Base-by-base conservation (phyloP, 2,329 filamentous ascomycete genomes). In the Xylariales sp. region DNA sequence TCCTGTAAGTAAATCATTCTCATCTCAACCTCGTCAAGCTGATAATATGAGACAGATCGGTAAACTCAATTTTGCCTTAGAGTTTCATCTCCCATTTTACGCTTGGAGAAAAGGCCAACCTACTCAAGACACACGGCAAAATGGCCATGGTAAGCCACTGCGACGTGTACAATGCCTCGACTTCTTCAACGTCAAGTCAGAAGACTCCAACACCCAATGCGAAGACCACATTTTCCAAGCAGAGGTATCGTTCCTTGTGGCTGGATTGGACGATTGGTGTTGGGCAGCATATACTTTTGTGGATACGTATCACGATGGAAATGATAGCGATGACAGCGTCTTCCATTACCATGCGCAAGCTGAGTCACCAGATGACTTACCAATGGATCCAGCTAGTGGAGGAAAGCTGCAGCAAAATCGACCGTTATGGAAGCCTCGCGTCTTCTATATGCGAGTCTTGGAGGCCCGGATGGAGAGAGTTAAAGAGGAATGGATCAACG, bases 401-500 rank as follows among this genome's bases (percentile, higher is more conserved):
- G 30, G 30, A 3, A 33, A 33, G 10, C 4, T 33, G 16, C 30
- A 11, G 8, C 6, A 16, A 7, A 33, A 19, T 12, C 30, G 16
- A 2, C 30, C 30, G 2, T 33, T 21, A 4, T 33, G 30, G 30
- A 14, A 29, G 16, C 42, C 42, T 4, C 36, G 42, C 4, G 19
- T 38, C 12, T 45, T 42, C 21, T 42, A 42, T 30, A n/a, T 45
- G 6, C 36, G 28, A 19, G 20, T 42, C 17, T 24, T 42, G 12
- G 36, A 45, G 16, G 15, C 29, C 16, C 33, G 42, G 17, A 30
- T 45, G 13, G 40, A 42, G 13, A 33, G 34, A 25, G 33, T 42
- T 18, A 45, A 45, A 25, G 30, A 42, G n/a, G 42, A 45, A 29
- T 45, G 40, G 33, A 29, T 37, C 29, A 45, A 45, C 24, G 28